Base-by-base conservation (phyloP, 1,284 basidiomycete genomes). In the Cryptococcus maquisensis region DNA sequence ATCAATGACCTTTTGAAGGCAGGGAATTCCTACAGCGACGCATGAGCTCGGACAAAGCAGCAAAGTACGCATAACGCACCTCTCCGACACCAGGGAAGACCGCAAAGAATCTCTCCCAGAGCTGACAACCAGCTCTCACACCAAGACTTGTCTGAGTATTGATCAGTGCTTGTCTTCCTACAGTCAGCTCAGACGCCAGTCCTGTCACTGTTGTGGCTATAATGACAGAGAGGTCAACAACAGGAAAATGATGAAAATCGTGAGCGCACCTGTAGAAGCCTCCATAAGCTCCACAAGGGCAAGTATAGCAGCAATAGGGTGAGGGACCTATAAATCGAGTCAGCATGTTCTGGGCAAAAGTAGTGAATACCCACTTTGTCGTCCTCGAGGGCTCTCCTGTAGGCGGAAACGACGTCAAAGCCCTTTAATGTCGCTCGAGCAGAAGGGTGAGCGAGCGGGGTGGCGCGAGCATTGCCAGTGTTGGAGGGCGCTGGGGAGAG, bases 241-340 rank as follows among this genome's bases (percentile, higher is more conserved):
- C 18, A 9, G 35, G 20, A 42, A 38, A 21, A 3, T 23, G 18
- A 28, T 8, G 20, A 32, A 42, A 32, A 43, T 26, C 1, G n/a
- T 23, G 10, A 12, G 50, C 68, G 49, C 8, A 76, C 76, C 71
- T 5, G 70, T 72, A 1, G 75, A 76, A 16, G 70, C 61, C 51
- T 74, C 73, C 60, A 78, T 74, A 26, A 76, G 57, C 56, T 75
- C 69, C 3, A 74, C 73, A 1, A 78, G 60, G 15, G 77, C 72
- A 4, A 75, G 58, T 50, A 78, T 77, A n/a, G 77, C 77, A 24
- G 77, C 77, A 16, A 78, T 67, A 44, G 77, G 77, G 52, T 75
- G 75, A 18, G 75, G 74, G 20, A 68, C 59, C 68, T 65, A 42
- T 28, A 13, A n/a, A 40, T 12, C 13, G 46, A 18, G 40, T 53